These are phyloP conservation scores for Tricholoma saponaceum DNA, from an alignment of 768 basidiomycete genomes.

Conservation along the genomic window DNA sequence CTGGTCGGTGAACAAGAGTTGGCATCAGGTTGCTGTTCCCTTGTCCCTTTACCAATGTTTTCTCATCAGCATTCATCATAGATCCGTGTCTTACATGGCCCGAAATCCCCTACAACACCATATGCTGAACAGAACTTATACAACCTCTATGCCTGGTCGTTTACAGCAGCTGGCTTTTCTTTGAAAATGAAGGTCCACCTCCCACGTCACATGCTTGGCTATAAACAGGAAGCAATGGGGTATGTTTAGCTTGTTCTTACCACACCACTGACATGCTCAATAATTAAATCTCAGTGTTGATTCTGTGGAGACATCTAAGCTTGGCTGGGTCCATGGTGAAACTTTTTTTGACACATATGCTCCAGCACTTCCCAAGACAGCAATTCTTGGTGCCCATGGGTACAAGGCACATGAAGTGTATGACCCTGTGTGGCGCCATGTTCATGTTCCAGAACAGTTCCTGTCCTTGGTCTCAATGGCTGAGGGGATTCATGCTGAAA, in stretches of 20 bases:
- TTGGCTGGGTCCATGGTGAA: constrained; percentile 10
- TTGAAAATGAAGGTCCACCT: constrained; percentile 20
- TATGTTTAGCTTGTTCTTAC: constrained; percentile 1
- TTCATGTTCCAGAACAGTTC: constrained; percentile 11
- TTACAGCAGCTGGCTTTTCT: constrained; percentile 12
- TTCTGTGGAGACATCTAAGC: no score
- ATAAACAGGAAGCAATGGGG: constrained; percentile 20
- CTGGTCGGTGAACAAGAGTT: constrained; percentile 22
- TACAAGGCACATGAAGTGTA: no score
- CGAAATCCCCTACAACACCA: constrained; percentile 13
- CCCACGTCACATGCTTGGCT: constrained; percentile 19
- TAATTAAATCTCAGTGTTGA: background rate
- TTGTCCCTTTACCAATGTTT: background rate
- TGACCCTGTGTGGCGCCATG: constrained; percentile 11
- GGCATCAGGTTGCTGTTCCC: constrained; percentile 17
- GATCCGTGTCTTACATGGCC: constrained; percentile 18
- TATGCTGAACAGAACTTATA: no score
- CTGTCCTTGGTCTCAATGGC: constrained; percentile 10
- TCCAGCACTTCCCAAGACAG: constrained; percentile 19
- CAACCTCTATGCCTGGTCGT: constrained; percentile 16
- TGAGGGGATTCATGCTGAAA: constrained; percentile 9
- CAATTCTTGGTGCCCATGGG: constrained; percentile 14
- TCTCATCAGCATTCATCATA: background rate
- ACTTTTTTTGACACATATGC: constrained; percentile 20
- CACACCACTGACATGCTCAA: background rate